Base-by-base conservation (phyloP, 192 early-diverging fungal genomes). In the Phlyctochytrium arcticum region DNA sequence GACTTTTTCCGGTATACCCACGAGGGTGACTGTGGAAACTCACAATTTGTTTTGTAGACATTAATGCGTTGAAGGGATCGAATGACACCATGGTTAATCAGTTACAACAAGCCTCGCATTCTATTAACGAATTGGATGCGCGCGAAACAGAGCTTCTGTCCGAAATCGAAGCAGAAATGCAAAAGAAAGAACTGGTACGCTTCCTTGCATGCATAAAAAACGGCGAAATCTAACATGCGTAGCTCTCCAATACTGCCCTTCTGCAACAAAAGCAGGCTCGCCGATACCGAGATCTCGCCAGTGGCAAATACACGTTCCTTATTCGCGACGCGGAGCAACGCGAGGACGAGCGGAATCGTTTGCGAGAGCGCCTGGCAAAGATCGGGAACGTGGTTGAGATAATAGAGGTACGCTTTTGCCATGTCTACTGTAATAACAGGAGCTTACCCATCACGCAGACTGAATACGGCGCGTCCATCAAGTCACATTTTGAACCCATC, bases 271-370 rank as follows among this genome's bases (percentile, higher is more conserved):
- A 73, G 21, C 71, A 73, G 27, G 70, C 68, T 7, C 75, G 75
- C 19, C 67, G 81, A 12, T 83, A 79, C 68, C 67, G 61, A 23
- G 79, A 81, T 42, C 53, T 79, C 15, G 33, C 59, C 34, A 72
- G 77, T 48, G 67, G 69, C 23, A 81, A 81, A 58, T 83, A 83
- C 65, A 54, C 56, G 31, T 73, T 66, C 56, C 36, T 79, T 6
- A 53, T 75, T 29, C 68, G 69, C 37, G 71, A 76, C 21, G 12
- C 51, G 5, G 72, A 47, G 12, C 36, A 54, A 34, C 36, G 81
- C 24, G 67, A 53, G 23, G 65, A 48, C 9, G 81, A 81, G 57
- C 54, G 72, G 35, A 60, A 61, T 15, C 49, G 63, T 26, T 57
- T 65, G 36, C 29, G 67, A 50, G 67, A 71, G 36, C 59, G 73